Percentiles rank a stretch among this genome's conserved stretches.
Conservation (phyloP, 2,329 filamentous ascomycete genomes). For the Colletotrichum godetiae region DNA sequence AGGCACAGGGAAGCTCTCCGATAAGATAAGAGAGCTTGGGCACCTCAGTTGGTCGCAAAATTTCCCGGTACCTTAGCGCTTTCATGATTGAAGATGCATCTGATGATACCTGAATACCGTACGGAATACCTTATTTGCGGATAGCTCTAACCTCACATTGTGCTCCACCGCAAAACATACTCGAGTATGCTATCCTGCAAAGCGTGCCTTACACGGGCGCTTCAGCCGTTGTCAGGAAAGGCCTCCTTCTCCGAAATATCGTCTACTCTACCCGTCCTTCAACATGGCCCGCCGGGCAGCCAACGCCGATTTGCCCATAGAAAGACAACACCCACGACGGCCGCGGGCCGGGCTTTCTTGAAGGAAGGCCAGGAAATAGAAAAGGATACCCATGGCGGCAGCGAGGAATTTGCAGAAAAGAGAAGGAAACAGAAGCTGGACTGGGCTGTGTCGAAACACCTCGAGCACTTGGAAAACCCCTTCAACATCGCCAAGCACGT, state of each 20-base stretch:
- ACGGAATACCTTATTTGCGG: too few species aligned
- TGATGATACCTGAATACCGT: neutral
- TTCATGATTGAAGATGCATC: neutral
- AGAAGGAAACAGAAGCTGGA: slow-evolving; percentile 44
- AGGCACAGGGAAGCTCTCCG: neutral
- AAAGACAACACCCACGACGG: neutral
- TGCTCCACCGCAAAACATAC: neutral
- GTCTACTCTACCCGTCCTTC: neutral
- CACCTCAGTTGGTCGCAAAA: slow-evolving; percentile 6
- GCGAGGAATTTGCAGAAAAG: slow-evolving; percentile 23
- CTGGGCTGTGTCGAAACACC: slow-evolving; percentile 62
- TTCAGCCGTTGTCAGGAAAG: neutral
- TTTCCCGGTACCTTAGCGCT: neutral
- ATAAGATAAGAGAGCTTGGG: slow-evolving; percentile 15
- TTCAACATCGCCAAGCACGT: slow-evolving; percentile 79
- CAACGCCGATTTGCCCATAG: neutral
- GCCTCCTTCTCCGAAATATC: neutral
- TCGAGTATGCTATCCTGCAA: slow-evolving; percentile 3
- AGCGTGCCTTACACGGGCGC: slow-evolving; percentile 3
- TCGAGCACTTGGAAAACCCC: slow-evolving; percentile 76
- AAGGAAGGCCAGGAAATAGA: neutral
- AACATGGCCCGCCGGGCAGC: neutral
- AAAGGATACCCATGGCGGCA: neutral
- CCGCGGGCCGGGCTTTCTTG: neutral
- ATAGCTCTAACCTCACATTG: neutral